Conservation (phyloP, 306 rosid species). For the Glycine soja region DNA sequence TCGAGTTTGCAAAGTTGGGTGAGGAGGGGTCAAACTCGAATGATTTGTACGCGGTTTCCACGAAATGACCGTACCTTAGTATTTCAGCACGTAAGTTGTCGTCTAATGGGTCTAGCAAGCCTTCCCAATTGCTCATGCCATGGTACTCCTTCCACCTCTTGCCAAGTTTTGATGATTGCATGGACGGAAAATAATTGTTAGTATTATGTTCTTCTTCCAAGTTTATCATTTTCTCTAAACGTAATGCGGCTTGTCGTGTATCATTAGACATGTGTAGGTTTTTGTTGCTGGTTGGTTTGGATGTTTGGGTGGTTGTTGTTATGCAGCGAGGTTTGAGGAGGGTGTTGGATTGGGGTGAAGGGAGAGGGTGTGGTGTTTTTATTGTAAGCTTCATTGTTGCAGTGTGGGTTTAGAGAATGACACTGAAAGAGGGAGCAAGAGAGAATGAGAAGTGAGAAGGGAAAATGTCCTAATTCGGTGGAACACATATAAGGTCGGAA, state of each 20-base stretch:
- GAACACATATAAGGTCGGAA: neutral
- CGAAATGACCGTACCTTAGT: conserved; percentile 73
- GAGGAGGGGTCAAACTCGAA: conserved; percentile 75
- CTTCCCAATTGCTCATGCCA: conserved; percentile 73
- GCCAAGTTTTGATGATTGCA: conserved; percentile 37
- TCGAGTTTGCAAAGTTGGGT: conserved; percentile 57
- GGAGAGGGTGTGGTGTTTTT: conserved; percentile 37
- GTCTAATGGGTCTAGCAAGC: conserved; percentile 76
- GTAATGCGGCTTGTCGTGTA: conserved; percentile 9
- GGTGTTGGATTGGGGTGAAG: neutral
- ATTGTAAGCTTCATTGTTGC: conserved; percentile 46
- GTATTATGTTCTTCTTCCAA: neutral
- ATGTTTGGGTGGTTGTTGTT: conserved; percentile 24
- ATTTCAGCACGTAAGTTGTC: conserved; percentile 64
- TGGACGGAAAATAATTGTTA: neutral
- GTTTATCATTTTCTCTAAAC: conserved; percentile 28
- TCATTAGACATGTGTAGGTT: neutral
- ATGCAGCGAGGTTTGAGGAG: conserved; percentile 40
- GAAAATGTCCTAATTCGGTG: neutral
- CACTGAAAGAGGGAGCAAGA: neutral
- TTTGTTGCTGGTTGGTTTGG: neutral
- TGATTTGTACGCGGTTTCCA: conserved; percentile 67
- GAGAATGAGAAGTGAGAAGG: neutral
- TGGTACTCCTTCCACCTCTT: conserved; percentile 72
- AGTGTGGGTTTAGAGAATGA: neutral